phyloP scores from a whole-genome alignment of 345 rosid species.

The Populus davidiana region DNA sequence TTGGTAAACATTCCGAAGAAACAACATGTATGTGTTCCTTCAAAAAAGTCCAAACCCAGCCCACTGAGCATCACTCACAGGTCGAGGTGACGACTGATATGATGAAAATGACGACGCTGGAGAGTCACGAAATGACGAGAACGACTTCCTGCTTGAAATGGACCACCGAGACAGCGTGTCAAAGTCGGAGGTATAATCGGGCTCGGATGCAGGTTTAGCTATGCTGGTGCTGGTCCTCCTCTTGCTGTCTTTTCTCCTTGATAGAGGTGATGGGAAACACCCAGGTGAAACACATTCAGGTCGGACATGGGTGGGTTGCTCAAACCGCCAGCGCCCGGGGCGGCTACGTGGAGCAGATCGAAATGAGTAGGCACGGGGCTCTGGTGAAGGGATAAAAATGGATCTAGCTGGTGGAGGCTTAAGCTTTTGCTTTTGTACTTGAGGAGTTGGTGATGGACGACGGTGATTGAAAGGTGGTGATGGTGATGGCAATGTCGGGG shows the following conservation, averaged over 20 bases:
- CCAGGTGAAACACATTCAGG: conserved; percentile 49
- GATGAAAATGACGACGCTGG: conserved; percentile 67
- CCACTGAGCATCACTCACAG: conserved; percentile 55
- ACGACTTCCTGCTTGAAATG: conserved; percentile 54
- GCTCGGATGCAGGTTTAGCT: conserved; percentile 23
- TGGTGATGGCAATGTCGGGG: conserved; percentile 27
- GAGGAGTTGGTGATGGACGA: conserved; percentile 21
- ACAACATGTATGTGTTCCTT: neutral
- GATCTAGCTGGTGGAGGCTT: conserved; percentile 62
- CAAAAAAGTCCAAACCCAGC: conserved; percentile 70
- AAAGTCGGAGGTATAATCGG: conserved; percentile 40
- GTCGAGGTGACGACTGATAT: conserved; percentile 57
- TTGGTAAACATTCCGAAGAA: neutral
- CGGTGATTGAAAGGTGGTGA: conserved; percentile 24
- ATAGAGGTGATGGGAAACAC: conserved; percentile 62
- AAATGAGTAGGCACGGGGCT: conserved; percentile 48
- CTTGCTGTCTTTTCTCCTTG: conserved; percentile 43
- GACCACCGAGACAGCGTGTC: conserved; percentile 55
- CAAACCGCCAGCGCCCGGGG: conserved; percentile 54
- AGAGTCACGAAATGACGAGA: conserved; percentile 50
- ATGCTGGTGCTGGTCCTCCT: conserved; percentile 14
- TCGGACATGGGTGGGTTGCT: conserved; percentile 34
- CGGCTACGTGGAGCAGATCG: conserved; percentile 57
- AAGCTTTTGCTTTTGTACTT: conserved; percentile 33
- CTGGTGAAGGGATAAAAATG: conserved; percentile 29